Base-by-base conservation (phyloP, 2,329 filamentous ascomycete genomes). In the Trichoderma sp. region DNA sequence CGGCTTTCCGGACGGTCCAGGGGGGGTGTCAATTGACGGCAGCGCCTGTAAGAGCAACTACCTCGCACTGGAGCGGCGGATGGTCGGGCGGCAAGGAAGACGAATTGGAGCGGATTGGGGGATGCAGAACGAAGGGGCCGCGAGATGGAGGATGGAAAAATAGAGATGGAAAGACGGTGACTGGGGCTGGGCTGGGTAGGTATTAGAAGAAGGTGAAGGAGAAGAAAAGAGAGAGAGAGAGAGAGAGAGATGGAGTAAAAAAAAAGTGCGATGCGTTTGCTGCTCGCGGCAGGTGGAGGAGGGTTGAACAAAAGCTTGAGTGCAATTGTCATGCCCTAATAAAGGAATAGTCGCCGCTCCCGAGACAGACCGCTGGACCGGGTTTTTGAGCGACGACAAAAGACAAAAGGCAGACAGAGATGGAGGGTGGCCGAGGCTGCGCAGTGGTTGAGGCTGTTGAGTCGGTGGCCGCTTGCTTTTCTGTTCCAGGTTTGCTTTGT, bases 11-110 rank as follows among this genome's bases (percentile, higher is more conserved):
- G 35, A 48, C 34, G 19, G 37, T 48, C 45, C 63, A 59, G 53
- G 37, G 57, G 57, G 37, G 57, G 58, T 42, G 59, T 56, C 68
- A 70, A 70, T 70, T 68, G 68, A 56, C 59, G 59, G 45, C 59
- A 25, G 58, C 42, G 25, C 39, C 59, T 52, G 48, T 53, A 22
- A 35, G 15, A 34, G 48, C 27, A 63, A 50, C 35, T 8, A 19
- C 10, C 59, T 42, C 25, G 57, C 29, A 60, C 57, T 25, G 56
- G 6, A 10, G 29, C 32, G 10, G 35, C 22, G 19, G 22, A 52
- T 48, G 42, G 15, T 29, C 22, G 25, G 48, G 32, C 61, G 58
- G 42, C n/a, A 61, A 35, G 58, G 15, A 59, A 45, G 13, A 37
- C n/a, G 37, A 53, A 52, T 67, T 45, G 45, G 52, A 29, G 48